Conservation (phyloP, 2,329 filamentous ascomycete genomes). For the Neopestalotiopsis sp. region DNA sequence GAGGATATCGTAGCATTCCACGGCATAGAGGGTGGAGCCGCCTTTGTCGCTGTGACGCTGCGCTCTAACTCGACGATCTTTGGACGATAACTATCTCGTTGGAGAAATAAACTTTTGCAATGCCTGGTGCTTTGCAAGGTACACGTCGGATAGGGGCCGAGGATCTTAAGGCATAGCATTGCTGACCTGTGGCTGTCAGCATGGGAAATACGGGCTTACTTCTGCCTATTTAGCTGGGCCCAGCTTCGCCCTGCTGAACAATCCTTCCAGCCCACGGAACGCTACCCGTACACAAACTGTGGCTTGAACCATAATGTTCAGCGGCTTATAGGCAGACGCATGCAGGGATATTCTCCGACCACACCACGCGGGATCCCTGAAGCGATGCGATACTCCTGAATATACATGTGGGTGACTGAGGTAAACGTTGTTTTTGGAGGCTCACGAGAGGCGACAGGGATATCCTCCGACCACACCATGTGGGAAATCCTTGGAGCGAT, state of each 20-base stretch:
- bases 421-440: not conserved
- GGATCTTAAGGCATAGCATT: too few species aligned
- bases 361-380: not conserved
- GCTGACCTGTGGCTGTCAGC: too few species aligned
- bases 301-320: not conserved
- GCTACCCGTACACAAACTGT: not conserved
- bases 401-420: not conserved
- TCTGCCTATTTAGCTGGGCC: conserved; percentile 2
- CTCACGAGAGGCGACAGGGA: not conserved
- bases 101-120: too few species aligned
- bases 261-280: not conserved
- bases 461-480: not conserved
- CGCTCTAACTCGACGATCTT: too few species aligned
- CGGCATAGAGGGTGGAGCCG: not conserved
- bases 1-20: not conserved
- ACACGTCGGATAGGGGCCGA: too few species aligned
- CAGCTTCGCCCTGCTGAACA: not conserved
- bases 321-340: not conserved
- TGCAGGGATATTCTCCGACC: not conserved
- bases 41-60: not conserved
- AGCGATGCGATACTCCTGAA: not conserved
- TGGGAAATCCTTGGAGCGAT: not conserved
- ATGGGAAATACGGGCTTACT: not conserved
- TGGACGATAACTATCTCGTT: too few species aligned
- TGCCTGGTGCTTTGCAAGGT: too few species aligned